Evolutionary conservation across 2,329 filamentous ascomycete genomes (phyloP), one percentile per base, ranked within the genome.

Genomic region (Plenodomus biglobosus): DNA sequence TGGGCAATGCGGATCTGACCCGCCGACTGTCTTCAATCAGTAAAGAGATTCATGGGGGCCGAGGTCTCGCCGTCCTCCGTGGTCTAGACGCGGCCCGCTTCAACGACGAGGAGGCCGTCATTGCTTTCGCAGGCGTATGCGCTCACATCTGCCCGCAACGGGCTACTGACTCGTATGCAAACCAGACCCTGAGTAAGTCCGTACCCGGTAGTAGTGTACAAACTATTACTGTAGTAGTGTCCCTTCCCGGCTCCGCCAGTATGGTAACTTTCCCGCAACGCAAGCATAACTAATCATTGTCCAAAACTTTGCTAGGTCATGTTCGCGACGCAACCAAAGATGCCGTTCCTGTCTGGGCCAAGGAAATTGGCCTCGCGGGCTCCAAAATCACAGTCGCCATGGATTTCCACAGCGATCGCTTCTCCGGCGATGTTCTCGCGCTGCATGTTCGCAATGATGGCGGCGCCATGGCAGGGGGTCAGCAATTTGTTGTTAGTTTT

Each of bases 341-440:
- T 38, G 46, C 40, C 8, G 66, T 71, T 8, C 67, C 67, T 1
- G 36, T 49, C 4, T 64, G 66, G 52, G 69, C 67, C n/a, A 62
- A 63, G 38, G 54, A 64, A 22, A 60, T 72, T 13, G 68, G 68
- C 11, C 68, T 72, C 35, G 68, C 69, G 7, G 69, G 69, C 16
- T 71, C 68, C 8, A 72, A 72, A 54, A 60, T 71, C 37, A 66
- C 68, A 17, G 47, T 59, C 11, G 65, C 65, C 4, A 71, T 72
- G 69, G 68, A 70, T 37, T 72, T 69, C 38, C 69, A 72, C 48
- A 66, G 60, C 42, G 69, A 72, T 35, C 62, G 69, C 1, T 72
- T 70, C 52, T 71, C 69, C 2, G 69, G 69, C 11, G 69, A 72
- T 30, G 56, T 72, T 15, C 52, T 72, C 6, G 66, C 69, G 34